Base-by-base conservation (phyloP, 2,329 filamentous ascomycete species). In the Talaromyces sp. region DNA sequence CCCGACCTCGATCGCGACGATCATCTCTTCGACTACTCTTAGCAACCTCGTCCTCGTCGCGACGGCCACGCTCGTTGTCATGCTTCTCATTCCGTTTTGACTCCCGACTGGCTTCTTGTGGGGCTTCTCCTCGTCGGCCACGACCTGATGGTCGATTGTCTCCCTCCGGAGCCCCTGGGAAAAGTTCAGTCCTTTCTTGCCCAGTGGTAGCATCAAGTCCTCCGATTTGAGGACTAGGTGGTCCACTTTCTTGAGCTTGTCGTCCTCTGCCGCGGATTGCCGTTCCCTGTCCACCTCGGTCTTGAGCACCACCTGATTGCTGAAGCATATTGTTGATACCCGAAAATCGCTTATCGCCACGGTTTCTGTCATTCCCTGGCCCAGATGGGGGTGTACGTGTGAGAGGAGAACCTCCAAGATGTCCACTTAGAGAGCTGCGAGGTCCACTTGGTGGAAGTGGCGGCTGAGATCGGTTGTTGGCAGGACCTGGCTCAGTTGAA, bases 271-370 rank as follows among this genome's bases (percentile, higher is more conserved):
- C 78, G 27, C 80, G 76, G 57, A 77, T 76, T 31, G 74, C 70
- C 5, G 77, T 74, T 11, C 76, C 74, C 43, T 74, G 71, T 35
- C 69, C 71, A 57, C 66, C 66, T 39, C 75, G 74, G 22, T 80
- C 78, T 52, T 70, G 62, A 39, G 72, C 67, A n/a, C 72, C 69
- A 39, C 71, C 74, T 37, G 76, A 77, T 68, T 82, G 80, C 62
- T 82, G 79, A 41, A 83, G 76, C 70, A 82, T 77, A 63, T 75
- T 81, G 68, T 82, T 82, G 62, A 83, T 73, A 1, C 77, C 78
- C 14, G 78, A 76, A 66, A 83, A 81, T 13, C 81, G 78, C 66
- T 82, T 82, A 66, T 82, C 80, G 37, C 80, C 73, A 35, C 80
- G 75, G 45, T 74, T 74, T 60, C 79, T 76, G 60, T 79, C 76